Evolutionary conservation across 2,329 filamentous ascomycete genomes (phyloP), one percentile per base, ranked within the genome.

Genomic region (Aspergillus oerlinghausenensis): DNA sequence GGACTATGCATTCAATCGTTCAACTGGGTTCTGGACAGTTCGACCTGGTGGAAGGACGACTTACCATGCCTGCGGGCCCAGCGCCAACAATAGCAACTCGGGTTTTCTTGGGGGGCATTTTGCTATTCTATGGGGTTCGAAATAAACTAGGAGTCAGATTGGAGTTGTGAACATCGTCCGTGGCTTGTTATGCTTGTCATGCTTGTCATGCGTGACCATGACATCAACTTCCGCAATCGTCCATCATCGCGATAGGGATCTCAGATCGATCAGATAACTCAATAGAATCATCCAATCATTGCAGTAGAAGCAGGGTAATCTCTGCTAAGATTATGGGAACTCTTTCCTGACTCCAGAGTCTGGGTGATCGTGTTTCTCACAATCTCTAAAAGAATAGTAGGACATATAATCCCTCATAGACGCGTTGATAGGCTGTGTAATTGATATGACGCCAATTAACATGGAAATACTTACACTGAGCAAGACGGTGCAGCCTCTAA

Each of bases 41-140:
- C 6, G 6, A 4, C 14, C 14, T 10, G 28, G 40, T 32, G 40
- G 5, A 45, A 3, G 26, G 49, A 35, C 1, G n/a, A 48, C 66
- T 57, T 62, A 82, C 80, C 82, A 82, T 84, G 69, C 85, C 85
- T 48, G 85, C 82, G 40, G 84, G 84, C 26, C 85, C 86, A 29
- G 81, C 85, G 3, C 85, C 85, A 28, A 88, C 78, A 25, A 88
- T 77, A 10, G 84, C 77, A 21, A 88, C 75, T 60, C 78, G 80
- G 62, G 82, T 82, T 55, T 65, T 73, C 55, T 47, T 25, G 9
- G 8, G 11, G 25, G 51, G 2, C 42, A 45, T 45, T 23, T 45
- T 2, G 42, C 3, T 43, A 17, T 17, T 14, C 14, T 38, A 38
- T 7, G 5, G 14, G 1, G 4, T 38, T 7, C 5, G 29, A 14